Base-by-base conservation (phyloP, 768 basidiomycete genomes). In the Amyloporia xantha region DNA sequence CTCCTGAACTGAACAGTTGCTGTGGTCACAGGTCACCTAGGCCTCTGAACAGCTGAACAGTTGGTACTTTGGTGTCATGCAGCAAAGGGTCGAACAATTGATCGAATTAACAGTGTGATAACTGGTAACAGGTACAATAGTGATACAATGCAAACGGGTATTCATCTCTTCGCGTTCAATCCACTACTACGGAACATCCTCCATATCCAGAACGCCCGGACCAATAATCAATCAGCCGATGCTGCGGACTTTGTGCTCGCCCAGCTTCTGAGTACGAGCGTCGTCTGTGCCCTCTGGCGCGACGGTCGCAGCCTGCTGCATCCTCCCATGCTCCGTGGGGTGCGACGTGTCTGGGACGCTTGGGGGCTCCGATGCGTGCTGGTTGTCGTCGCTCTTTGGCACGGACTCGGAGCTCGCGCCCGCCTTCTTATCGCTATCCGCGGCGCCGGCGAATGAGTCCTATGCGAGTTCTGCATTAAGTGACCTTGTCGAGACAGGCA, bases 251-350 rank as follows among this genome's bases (percentile, higher is more conserved):
- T 13, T 21, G 17, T 49, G 26, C 19, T 41, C 40, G 20, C 58
- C 53, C 45, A 47, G 25, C 33, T 48, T 30, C 52, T 60, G 56
- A 30, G 36, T 33, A 41, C 54, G 44, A 1, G 57, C 60, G 46
- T 56, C 41, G 48, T 49, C 52, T 4, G 59, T 58, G 13, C 61
- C 57, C 51, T 60, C 59, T 1, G 59, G 62, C 35, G 62, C 56
- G 23, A 58, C 58, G 11, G 60, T 57, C 20, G 59, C 55, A 1
- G 61, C 63, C 54, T 60, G 58, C 39, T 55, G 57, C 37, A 51
- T 30, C n/a, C 41, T 50, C 5, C 52, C 54, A n/a, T 30, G 45
- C 50, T 59, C 58, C 11, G 51, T 45, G 13, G 54, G 49, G 47
- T 50, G 56, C 30, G 49, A 13, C 28, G 24, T 30, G 38, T n/a